Base-by-base conservation (phyloP, 2,329 filamentous ascomycete genomes). In the Cladosporium halotolerans region DNA sequence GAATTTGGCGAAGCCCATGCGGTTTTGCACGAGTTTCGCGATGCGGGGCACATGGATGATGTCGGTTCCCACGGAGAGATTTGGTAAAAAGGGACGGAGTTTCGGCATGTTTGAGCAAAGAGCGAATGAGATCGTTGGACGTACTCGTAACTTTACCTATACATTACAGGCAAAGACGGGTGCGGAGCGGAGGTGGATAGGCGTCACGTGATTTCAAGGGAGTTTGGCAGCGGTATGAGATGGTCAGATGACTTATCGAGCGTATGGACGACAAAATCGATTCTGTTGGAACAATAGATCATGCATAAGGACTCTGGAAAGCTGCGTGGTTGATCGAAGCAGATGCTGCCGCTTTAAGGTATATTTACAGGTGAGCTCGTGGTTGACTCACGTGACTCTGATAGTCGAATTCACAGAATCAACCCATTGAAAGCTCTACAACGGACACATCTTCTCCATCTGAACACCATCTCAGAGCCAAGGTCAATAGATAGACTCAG, bases 41-140 rank as follows among this genome's bases (percentile, higher is more conserved):
- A 95, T 82, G 52, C 89, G 83, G 0, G 77, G 70, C 54, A 89
- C 79, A 54, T 78, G 77, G 68, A 88, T 89, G 53, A 95, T 85
- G 66, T 95, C 90, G 45, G 82, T 92, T 54, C 90, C 90, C 49
- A 95, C 73, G 45, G 78, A 77, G 11, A 92, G 65, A 11, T 34
- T 16, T 1, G 82, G 75, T n/a, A 82, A 75, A 61, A 91, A 89
- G 0, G 73, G 72, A 39, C 72, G 69, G 18, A 18, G 31, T 8
- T 65, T 67, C 53, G 73, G 67, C 74, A 76, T 76, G 10, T 11
- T 36, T 36, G 34, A 5, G 23, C 23, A 7, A 28, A 7, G 5
- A 4, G 23, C 23, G 23, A 28, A 28, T 28, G 23, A 28, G 7
- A 28, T 28, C 23, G 23, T 28, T 28, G 23, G 7, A 28, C 23